Conservation (phyloP, 2,329 filamentous ascomycete species). For the Neophaeococcomyces aloes region DNA sequence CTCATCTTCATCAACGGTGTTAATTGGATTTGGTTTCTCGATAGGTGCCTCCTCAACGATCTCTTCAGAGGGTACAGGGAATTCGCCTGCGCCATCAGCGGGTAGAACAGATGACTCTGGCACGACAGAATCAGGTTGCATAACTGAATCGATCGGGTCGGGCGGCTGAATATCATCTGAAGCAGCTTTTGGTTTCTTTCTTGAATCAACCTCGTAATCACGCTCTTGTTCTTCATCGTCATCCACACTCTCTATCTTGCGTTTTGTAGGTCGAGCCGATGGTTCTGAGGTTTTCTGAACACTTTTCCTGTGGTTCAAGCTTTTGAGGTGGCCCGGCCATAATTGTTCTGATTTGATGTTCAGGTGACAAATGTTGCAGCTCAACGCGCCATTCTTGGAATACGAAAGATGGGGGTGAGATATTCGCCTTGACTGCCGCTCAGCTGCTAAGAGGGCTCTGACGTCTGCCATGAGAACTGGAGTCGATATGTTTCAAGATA, state of each 20-base stretch:
- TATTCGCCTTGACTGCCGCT: conserved; percentile 63
- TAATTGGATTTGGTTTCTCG: neutral
- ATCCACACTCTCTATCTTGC: conserved; percentile 40
- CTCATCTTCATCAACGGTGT: conserved; percentile 59
- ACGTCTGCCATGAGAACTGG: conserved; percentile 60
- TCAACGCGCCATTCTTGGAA: conserved; percentile 55
- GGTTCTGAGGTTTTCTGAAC: conserved; percentile 26
- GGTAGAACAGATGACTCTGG: too few relatives aligned
- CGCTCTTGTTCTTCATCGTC: conserved; percentile 19
- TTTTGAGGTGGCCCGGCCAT: conserved; percentile 55
- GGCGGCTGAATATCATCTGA: neutral
- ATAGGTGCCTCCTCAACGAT: neutral
- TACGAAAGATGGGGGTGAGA: conserved; percentile 60
- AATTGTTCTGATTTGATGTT: conserved; percentile 54
- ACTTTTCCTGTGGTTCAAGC: conserved; percentile 36
- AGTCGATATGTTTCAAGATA: neutral
- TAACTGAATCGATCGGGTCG: too few relatives aligned
- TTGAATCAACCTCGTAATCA: conserved; percentile 12
- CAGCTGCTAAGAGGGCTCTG: conserved; percentile 65
- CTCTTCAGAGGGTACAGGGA: neutral
- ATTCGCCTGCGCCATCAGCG: too few relatives aligned
- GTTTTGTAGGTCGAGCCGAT: conserved; percentile 39
- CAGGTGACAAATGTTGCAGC: conserved; percentile 57
- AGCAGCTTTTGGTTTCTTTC: conserved; percentile 17
- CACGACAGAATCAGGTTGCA: too few relatives aligned